These are phyloP conservation scores for Knoxdaviesia capensis DNA, from an alignment of 2,329 filamentous ascomycete genomes.

Conservation along the genomic window DNA sequence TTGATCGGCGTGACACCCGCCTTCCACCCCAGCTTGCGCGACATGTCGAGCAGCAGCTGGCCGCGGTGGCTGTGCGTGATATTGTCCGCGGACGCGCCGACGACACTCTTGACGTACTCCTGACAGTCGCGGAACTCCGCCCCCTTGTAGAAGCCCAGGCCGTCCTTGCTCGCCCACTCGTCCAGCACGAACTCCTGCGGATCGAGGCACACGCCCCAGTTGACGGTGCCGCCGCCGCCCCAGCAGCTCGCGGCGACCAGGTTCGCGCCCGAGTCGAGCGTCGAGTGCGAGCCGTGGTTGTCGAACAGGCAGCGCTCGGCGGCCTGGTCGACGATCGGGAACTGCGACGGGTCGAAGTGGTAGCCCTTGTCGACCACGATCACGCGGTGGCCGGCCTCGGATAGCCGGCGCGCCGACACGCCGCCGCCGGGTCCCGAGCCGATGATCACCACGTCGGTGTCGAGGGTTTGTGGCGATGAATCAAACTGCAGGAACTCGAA, in stretches of 20 bases:
- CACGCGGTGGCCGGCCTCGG: constrained; percentile 55
- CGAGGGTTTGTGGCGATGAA: no score
- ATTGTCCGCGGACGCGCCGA: constrained; percentile 49
- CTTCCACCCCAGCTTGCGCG: constrained; percentile 51
- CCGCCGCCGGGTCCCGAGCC: constrained; percentile 76
- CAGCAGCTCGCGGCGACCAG: constrained; percentile 52
- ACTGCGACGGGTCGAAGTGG: constrained; percentile 48
- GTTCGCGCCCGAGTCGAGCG: constrained; percentile 35
- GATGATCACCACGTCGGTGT: constrained; percentile 63
- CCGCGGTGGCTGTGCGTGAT: constrained; percentile 60
- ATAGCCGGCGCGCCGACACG: constrained; percentile 61
- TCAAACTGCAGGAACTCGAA: constrained; percentile 41
- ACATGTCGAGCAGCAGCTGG: constrained; percentile 51
- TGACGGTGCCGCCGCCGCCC: constrained; percentile 75
- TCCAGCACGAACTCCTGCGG: constrained; percentile 58
- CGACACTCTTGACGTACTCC: constrained; percentile 57
- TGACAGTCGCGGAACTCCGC: constrained; percentile 57
- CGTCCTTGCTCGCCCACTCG: constrained; percentile 53
- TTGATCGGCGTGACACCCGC: constrained; percentile 60
- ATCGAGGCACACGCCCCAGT: constrained; percentile 51
- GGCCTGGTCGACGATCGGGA: constrained; percentile 50
- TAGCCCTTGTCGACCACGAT: constrained; percentile 70
- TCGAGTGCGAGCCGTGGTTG: constrained; percentile 35
- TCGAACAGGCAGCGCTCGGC: constrained; percentile 49
- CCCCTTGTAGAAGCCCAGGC: constrained; percentile 55